phyloP scores from a whole-genome alignment of 176 grass and related monocot genomes.

The Zea mays region Zm-B73-REFERENCE-NAM-5.0 NC_050097.1:219590001-219590500 shows the following conservation, averaged over 20 bases:
- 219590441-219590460: slow-evolving; percentile 91
- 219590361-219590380: slow-evolving; percentile 72
- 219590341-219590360: slow-evolving; percentile 85
- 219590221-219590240: not conserved
- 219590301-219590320: slow-evolving; percentile 68
- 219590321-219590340: slow-evolving; percentile 78
- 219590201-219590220: not conserved
- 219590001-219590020: not conserved
- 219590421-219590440: slow-evolving; percentile 87
- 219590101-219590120: not conserved
- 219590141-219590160: slow-evolving; percentile 23
- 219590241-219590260: not conserved
- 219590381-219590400: slow-evolving; percentile 96
- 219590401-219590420: slow-evolving; percentile 73
- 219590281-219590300: not conserved
- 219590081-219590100: not conserved
- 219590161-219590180: slow-evolving; percentile 19
- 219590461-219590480: slow-evolving; percentile 68
- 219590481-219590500: slow-evolving; percentile 84
- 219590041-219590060: slow-evolving; percentile 21
- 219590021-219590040: slow-evolving; percentile 23
- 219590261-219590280: slow-evolving; percentile 6
- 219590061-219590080: slow-evolving; percentile 28
- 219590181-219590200: slow-evolving; percentile 21
- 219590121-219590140: slow-evolving; percentile 17